Evolutionary conservation across 495 filamentous ascomycete species (phyloP).

Genomic region (Zalerion maritima): DNA sequence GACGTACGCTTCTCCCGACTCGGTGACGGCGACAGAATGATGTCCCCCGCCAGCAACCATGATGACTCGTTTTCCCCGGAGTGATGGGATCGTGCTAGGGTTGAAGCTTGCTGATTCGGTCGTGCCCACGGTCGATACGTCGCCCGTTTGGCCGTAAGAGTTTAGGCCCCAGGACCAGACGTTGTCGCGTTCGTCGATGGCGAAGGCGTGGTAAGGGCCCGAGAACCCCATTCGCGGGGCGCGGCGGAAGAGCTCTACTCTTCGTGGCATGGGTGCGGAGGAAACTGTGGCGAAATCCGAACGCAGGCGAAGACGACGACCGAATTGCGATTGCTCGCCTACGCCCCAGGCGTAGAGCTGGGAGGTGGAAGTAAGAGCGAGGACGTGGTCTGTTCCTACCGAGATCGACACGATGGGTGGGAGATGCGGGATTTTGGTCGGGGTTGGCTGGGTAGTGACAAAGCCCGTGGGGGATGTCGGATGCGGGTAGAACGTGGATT

Average conservation of each 20-base stretch:
- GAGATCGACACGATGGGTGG: conserved; percentile 42
- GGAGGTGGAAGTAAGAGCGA: conserved; percentile 42
- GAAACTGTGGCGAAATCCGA: too few relatives aligned
- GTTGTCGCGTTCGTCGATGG: conserved; percentile 17
- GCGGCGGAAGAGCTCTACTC: too few relatives aligned
- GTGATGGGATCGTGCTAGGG: conserved; percentile 28
- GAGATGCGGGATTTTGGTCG: conserved; percentile 33
- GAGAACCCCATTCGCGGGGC: too few relatives aligned
- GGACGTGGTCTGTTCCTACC: conserved; percentile 46
- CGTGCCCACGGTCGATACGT: conserved; percentile 51
- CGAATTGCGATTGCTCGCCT: conserved; percentile 50
- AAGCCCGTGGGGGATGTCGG: conserved; percentile 21
- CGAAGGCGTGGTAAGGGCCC: conserved; percentile 6
- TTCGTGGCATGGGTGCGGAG: too few relatives aligned
- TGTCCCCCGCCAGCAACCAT: conserved; percentile 41
- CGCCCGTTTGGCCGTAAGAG: conserved; percentile 43
- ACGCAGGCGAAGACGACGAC: conserved; percentile 43
- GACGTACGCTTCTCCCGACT: conserved; percentile 37
- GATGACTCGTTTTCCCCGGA: conserved; percentile 36
- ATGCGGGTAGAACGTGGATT: conserved; percentile 45
- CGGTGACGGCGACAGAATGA: conserved; percentile 41
- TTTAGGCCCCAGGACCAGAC: conserved; percentile 9
- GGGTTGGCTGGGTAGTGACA: conserved; percentile 28
- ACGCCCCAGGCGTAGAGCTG: conserved; percentile 48
- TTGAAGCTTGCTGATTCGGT: conserved; percentile 33